These are phyloP conservation scores for Nicotiana attenuata DNA, from an alignment of 257 asterid genomes.

Conservation along the genomic window DNA sequence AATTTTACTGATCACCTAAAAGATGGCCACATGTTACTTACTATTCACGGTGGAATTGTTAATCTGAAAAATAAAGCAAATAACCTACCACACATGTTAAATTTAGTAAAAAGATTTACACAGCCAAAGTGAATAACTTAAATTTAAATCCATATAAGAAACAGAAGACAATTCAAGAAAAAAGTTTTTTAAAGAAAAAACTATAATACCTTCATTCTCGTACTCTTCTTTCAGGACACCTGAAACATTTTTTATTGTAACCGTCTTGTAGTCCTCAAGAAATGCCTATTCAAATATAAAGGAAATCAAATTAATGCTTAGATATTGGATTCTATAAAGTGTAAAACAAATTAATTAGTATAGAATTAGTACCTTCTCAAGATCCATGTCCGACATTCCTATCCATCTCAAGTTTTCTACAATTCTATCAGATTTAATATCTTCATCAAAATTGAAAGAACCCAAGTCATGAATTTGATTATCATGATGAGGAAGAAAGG, in stretches of 20 bases:
- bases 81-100: too few species aligned
- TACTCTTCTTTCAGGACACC: conserved; percentile 16
- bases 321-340: too few species aligned
- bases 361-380: conserved; percentile 35
- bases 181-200: neutral
- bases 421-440: conserved; percentile 9
- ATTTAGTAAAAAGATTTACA: too few species aligned
- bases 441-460: neutral
- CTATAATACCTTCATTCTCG: conserved; percentile 24
- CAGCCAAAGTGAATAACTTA: too few species aligned
- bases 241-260: conserved; percentile 28
- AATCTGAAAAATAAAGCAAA: too few species aligned
- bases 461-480: neutral
- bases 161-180: neutral
- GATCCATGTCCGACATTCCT: conserved; percentile 50
- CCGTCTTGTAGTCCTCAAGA: conserved; percentile 30
- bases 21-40: too few species aligned
- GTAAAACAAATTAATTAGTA: neutral
- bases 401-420: conserved; percentile 54
- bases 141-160: too few species aligned
- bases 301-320: neutral
- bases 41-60: too few species aligned
- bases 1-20: too few species aligned
- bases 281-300: conserved; percentile 13
- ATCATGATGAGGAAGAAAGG: neutral